These are phyloP conservation scores for Gracilaria gracilis DNA, from an alignment of 23 red algal species.

Conservation along the genomic window DNA sequence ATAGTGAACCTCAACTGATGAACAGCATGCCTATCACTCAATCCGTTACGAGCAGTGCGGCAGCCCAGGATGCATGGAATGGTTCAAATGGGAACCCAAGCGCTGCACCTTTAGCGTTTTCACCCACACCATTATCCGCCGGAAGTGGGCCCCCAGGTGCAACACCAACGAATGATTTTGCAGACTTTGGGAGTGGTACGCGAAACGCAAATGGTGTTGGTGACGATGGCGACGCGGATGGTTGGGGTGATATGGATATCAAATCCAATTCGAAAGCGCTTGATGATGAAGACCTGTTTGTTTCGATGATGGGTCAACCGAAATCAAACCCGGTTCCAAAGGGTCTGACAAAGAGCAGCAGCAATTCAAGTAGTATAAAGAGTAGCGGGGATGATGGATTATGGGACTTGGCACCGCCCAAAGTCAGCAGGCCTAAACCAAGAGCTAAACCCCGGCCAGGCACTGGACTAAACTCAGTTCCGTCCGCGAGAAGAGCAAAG, in stretches of 20 bases:
- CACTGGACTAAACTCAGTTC: neutral
- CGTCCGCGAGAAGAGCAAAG: slow-evolving; percentile 21
- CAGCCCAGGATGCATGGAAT: neutral
- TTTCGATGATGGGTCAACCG: slow-evolving; percentile 58
- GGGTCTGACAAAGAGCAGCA: slow-evolving; percentile 40
- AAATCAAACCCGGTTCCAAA: slow-evolving; percentile 40
- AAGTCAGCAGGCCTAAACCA: slow-evolving; percentile 40
- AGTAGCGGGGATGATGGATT: slow-evolving; percentile 39
- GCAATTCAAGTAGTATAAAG: slow-evolving; percentile 35
- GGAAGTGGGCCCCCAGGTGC: neutral
- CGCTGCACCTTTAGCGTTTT: neutral
- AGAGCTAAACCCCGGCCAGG: neutral
- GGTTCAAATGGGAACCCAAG: slow-evolving; percentile 7
- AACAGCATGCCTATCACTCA: neutral
- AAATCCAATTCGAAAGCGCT: slow-evolving; percentile 2
- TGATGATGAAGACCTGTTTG: slow-evolving; percentile 62
- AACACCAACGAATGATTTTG: neutral
- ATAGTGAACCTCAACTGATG: neutral
- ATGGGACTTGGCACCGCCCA: slow-evolving; percentile 52
- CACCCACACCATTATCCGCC: neutral
- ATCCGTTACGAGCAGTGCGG: neutral
- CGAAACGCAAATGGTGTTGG: neutral
- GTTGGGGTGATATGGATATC: slow-evolving; percentile 58
- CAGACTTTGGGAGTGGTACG: neutral
- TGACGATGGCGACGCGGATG: slow-evolving; percentile 55